A percentile compares a stretch with the other conserved stretches of the same genome.
Conservation (phyloP, 495 filamentous ascomycete species). For the Daldinia bambusicola region DNA sequence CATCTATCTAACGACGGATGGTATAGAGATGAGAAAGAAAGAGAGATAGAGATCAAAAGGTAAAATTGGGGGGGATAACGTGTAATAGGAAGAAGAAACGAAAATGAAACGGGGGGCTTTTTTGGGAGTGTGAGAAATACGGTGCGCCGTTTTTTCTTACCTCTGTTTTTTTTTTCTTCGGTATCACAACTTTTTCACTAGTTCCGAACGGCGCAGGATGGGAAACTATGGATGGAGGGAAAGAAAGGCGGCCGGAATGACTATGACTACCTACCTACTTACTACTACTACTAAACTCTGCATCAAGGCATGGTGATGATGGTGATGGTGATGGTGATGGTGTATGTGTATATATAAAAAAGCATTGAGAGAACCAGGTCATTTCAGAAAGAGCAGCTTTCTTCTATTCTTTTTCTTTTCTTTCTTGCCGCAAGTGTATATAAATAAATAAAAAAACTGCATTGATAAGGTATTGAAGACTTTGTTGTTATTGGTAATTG, state of each 20-base stretch:
- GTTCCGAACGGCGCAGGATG: constrained; percentile 25
- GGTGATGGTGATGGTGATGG: constrained; percentile 27
- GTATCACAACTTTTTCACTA: background rate
- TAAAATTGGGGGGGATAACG: background rate
- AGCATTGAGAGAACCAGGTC: constrained; percentile 28
- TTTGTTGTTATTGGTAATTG: constrained; percentile 13
- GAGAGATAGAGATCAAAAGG: background rate
- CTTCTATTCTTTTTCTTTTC: no score
- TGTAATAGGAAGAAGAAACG: no score
- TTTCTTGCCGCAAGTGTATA: constrained; percentile 14
- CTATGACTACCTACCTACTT: background rate
- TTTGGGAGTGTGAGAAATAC: no score
- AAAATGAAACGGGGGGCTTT: no score
- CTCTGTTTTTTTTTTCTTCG: background rate
- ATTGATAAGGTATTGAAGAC: constrained; percentile 21
- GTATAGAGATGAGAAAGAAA: background rate
- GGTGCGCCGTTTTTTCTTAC: constrained; percentile 5
- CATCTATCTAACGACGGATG: background rate
- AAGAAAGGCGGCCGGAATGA: constrained; percentile 16
- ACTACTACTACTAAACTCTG: background rate
- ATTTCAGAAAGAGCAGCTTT: constrained; percentile 5
- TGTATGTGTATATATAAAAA: constrained; percentile 27
- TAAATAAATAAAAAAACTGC: constrained; percentile 20
- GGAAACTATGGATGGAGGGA: constrained; percentile 6
- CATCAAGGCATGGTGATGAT: constrained; percentile 32